Evolutionary conservation across 1,284 basidiomycete species (phyloP).

Genomic region (Ustilago hordei): DNA sequence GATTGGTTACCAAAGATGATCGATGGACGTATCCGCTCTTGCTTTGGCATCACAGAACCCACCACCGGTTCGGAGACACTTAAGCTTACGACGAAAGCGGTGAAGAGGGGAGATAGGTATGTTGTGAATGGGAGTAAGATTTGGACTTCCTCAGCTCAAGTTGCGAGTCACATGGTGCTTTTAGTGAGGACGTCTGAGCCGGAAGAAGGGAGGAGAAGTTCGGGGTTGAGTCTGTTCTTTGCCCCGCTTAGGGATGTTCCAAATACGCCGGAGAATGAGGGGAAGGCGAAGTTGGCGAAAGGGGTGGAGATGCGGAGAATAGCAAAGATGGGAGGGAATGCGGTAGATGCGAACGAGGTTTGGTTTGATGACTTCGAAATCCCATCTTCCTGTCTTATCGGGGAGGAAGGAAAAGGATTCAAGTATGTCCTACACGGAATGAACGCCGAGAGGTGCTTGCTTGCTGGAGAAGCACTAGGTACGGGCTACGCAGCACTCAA

Average conservation of each 20-base stretch:
- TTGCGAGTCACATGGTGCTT: conserved; percentile 66
- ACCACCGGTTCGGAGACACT: conserved; percentile 68
- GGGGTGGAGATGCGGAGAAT: conserved; percentile 67
- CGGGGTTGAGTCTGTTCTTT: conserved; percentile 58
- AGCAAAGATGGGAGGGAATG: conserved; percentile 70
- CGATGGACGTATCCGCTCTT: conserved; percentile 67
- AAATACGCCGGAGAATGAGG: conserved; percentile 31
- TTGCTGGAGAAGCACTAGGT: conserved; percentile 71
- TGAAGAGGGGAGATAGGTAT: conserved; percentile 51
- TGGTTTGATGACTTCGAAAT: conserved; percentile 69
- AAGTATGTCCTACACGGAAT: conserved; percentile 63
- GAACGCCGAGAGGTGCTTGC: conserved; percentile 71
- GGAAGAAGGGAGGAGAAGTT: conserved; percentile 54
- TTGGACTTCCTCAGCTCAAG: conserved; percentile 66
- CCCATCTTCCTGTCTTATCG: conserved; percentile 64
- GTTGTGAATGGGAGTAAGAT: conserved; percentile 67
- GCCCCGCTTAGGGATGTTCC: conserved; percentile 44
- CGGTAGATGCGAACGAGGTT: conserved; percentile 69
- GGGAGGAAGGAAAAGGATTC: conserved; percentile 70
- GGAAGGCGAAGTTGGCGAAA: conserved; percentile 20
- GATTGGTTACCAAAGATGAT: conserved; percentile 69
- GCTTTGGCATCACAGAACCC: conserved; percentile 71
- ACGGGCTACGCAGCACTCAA: conserved; percentile 57
- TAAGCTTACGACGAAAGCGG: conserved; percentile 65
- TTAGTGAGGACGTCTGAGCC: conserved; percentile 68